Evolutionary conservation across 2,329 filamentous ascomycete genomes (phyloP), one percentile per base, ranked within the genome.

Genomic region (Chaetomiaceae sp.): DNA sequence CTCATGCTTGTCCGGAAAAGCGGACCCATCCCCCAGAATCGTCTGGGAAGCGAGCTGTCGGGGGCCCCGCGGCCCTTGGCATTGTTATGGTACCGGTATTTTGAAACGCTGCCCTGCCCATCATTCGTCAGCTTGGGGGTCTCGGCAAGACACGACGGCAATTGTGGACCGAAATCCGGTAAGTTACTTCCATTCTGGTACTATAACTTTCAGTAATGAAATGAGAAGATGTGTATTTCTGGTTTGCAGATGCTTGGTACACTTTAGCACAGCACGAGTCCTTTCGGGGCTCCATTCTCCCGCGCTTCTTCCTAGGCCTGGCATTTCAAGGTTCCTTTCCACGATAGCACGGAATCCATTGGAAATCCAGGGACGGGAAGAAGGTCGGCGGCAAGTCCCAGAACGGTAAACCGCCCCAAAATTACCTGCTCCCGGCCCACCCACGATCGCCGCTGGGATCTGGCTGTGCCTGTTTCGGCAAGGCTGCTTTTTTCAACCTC

Each of bases 81-180:
- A 54, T 51, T 44, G 23, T 39, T 25, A 38, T 42, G 31, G 14
- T 31, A 6, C 25, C 9, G n/a, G 44, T 22, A 20, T 39, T 53
- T 50, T 56, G 56, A 54, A 58, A 58, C 53, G 44, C 14, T 47
- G 36, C 51, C 53, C 44, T 57, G 55, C 44, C 25, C 52, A 47
- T 53, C 55, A 42, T 44, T 31, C 38, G 15, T 45, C 6, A 29
- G 33, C 40, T 49, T 53, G 51, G 53, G 49, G 48, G 47, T 45
- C 34, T 58, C 60, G 60, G 60, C 57, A 62, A 43, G 27, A 40
- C 2, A 11, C 42, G 19, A 40, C 57, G 59, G 60, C 57, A 62
- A 53, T 54, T 61, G 59, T 58, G 59, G 55, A 56, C 57, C 55
- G 60, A 54, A 17, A 51, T 51, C 59, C 59, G 55, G 34, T 31